A percentile compares a stretch with the other conserved stretches of the same genome.
phyloP scores from a whole-genome alignment of 768 basidiomycete species.

The Tulasnella sp. region DNA sequence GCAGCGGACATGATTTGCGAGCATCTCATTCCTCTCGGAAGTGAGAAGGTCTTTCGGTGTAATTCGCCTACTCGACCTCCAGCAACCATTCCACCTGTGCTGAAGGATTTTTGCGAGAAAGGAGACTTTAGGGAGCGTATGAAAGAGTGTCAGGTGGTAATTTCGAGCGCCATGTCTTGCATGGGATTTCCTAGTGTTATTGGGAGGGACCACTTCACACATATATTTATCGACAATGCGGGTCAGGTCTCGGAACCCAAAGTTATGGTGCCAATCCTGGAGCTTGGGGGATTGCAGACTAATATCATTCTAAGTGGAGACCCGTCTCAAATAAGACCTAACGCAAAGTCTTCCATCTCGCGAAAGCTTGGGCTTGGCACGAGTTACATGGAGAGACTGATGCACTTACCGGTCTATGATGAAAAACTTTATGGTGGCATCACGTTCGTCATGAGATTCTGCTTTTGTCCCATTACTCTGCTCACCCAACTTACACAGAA shows the following conservation, averaged over 20 bases:
- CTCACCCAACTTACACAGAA: background rate
- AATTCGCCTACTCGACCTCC: conserved; percentile 36
- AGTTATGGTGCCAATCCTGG: conserved; percentile 46
- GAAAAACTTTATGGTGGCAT: background rate
- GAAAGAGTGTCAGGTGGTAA: conserved; percentile 36
- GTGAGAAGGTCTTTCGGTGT: conserved; percentile 38
- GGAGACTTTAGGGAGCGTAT: conserved; percentile 31
- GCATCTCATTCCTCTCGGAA: conserved; percentile 18
- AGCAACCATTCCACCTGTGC: conserved; percentile 28
- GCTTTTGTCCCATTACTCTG: background rate
- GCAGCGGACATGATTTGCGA: conserved; percentile 49
- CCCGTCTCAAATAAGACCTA: conserved; percentile 41
- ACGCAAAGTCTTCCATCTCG: conserved; percentile 25
- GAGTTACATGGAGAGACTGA: conserved; percentile 8
- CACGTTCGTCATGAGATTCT: background rate
- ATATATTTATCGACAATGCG: conserved; percentile 53
- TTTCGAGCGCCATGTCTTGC: conserved; percentile 43
- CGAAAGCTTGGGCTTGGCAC: background rate
- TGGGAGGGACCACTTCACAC: conserved; percentile 44
- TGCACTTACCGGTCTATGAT: background rate
- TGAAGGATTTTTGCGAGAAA: conserved; percentile 30
- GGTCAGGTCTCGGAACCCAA: conserved; percentile 48
- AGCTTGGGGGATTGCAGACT: conserved; percentile 39
- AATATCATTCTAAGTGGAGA: conserved; percentile 54
- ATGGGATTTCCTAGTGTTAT: conserved; percentile 37